Evolutionary conservation across 257 asterid species (phyloP), one percentile per base, ranked within the genome.

Genomic region (Solanum etuberosum): DNA sequence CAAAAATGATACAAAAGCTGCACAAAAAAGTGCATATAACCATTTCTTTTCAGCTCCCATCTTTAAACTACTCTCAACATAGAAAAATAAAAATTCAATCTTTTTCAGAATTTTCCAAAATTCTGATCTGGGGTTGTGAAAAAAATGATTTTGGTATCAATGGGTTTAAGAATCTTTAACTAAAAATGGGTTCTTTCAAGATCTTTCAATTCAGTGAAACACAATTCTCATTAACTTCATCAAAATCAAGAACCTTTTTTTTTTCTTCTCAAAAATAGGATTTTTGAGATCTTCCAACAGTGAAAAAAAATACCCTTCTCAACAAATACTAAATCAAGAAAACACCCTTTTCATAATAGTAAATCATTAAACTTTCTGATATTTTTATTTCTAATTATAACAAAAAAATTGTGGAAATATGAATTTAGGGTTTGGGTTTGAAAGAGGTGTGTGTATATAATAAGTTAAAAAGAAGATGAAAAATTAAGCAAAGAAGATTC

Each of bases 31-130:
- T 90, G 97, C 94, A 90, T 91, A 96, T 38, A 97, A 92, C 99
- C 99, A 97, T 92, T 94, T 97, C 94, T 92, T 94, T 86, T 95
- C 99, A 90, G 98, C 93, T 92, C 96, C 99, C 95, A 74, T 35
- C 43, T 48, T 48, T 48, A 81, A 76, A 8, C 32, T 63, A 10
- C 23, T n/a, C 48, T 72, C 59, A 80, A 21, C 84, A 80, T 80
- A 35, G 38, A 16, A 29, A 4, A 14, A 14, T n/a, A 13, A 43
- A 80, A 16, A 4, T 27, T 13, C 65, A 29, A 80, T 40, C 10
- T 42, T 77, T 42, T 25, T 31, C 46, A 38, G 57, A 74, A 29
- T 68, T 68, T 14, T 29, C 37, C 21, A 68, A 31, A 72, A 72
- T 72, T 72, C 80, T 72, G 80, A 74, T 37, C 54, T 73, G 83